Evolutionary conservation across 1,284 basidiomycete genomes (phyloP).

Genomic region (Lentinus polychrous): DNA sequence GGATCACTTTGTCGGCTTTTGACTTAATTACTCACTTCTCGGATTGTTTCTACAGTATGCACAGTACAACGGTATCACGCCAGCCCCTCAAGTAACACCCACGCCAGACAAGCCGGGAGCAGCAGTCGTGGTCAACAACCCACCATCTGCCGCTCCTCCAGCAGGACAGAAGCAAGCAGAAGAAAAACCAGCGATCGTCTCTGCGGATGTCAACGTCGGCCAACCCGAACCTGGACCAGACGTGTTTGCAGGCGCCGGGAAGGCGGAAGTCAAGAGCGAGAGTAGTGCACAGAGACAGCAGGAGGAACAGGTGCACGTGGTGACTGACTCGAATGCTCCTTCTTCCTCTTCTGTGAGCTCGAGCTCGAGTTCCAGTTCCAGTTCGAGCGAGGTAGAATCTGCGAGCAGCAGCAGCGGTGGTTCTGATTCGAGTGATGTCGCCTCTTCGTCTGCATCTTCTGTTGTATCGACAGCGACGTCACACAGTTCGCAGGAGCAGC

Average conservation of each 20-base stretch:
- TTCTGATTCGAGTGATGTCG: slow-evolving; percentile 3
- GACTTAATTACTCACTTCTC: background rate
- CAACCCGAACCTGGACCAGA: slow-evolving; percentile 63
- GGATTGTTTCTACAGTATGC: slow-evolving; percentile 37
- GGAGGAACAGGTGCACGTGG: slow-evolving; percentile 10
- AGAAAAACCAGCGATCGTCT: slow-evolving; percentile 14
- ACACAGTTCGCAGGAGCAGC: too few species aligned
- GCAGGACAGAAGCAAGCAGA: slow-evolving; percentile 8
- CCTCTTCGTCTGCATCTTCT: background rate
- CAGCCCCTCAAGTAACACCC: slow-evolving; percentile 31
- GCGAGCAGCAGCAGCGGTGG: background rate
- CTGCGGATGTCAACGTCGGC: slow-evolving; percentile 33
- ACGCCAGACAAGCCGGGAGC: slow-evolving; percentile 33
- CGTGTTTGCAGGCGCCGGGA: slow-evolving; percentile 46
- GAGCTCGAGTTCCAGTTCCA: slow-evolving; percentile 14
- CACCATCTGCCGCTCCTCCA: slow-evolving; percentile 9
- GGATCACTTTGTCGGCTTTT: background rate
- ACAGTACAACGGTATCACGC: slow-evolving; percentile 33
- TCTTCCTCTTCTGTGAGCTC: background rate
- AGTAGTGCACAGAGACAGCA: slow-evolving; percentile 12
- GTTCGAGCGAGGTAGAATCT: background rate
- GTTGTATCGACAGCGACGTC: too few species aligned
- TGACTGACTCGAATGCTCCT: slow-evolving; percentile 9
- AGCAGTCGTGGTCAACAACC: slow-evolving; percentile 39
- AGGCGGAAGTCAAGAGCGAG: slow-evolving; percentile 15